Conservation (phyloP, 345 rosid species). For the Syzygium grande region DNA sequence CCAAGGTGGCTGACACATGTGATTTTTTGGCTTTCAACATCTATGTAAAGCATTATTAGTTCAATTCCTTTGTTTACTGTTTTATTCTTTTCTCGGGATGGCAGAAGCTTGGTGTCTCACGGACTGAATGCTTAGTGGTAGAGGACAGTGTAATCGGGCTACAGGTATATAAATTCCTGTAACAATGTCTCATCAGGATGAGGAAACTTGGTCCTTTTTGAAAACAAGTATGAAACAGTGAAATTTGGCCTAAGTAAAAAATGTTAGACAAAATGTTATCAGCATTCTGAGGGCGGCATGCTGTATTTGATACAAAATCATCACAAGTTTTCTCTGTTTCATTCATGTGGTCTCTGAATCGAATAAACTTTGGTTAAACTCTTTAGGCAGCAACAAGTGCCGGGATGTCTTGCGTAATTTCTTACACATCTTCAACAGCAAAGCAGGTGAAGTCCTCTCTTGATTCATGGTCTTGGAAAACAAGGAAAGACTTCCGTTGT, state of each 20-base stretch:
- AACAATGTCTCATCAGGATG: background rate
- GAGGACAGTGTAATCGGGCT: conserved; percentile 96
- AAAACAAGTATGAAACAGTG: background rate
- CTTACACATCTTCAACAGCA: conserved; percentile 83
- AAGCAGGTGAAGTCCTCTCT: conserved; percentile 49
- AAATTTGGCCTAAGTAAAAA: background rate
- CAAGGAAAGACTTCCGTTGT: background rate
- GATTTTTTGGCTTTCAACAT: background rate
- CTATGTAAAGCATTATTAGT: background rate
- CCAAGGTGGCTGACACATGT: conserved; percentile 33
- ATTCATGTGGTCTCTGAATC: background rate
- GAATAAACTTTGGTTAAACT: background rate
- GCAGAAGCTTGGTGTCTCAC: conserved; percentile 73
- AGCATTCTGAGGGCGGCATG: background rate
- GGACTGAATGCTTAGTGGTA: conserved; percentile 73
- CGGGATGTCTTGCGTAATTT: conserved; percentile 83
- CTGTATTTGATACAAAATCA: background rate
- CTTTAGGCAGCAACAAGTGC: conserved; percentile 80
- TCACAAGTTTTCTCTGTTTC: background rate
- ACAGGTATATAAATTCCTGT: conserved; percentile 31
- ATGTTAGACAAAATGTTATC: background rate
- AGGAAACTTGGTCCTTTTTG: background rate
- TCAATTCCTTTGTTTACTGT: background rate
- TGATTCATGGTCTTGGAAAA: background rate
- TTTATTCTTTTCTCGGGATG: background rate